Base-by-base conservation (phyloP, 1,284 basidiomycete genomes). In the Coriolopsis trogii region DNA sequence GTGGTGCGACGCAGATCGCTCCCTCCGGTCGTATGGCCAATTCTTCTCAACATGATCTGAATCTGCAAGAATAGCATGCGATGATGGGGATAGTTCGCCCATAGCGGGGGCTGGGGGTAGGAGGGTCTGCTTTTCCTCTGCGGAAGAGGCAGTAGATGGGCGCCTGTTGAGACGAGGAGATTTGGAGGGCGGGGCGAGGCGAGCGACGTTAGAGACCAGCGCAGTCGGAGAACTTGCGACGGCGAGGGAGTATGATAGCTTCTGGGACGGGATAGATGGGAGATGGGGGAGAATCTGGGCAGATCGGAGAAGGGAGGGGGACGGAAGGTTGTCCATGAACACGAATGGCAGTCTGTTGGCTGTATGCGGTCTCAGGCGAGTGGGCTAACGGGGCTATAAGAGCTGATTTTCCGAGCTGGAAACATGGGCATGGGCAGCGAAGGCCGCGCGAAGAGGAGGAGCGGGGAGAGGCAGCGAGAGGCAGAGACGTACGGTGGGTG, bases 71-170 rank as follows among this genome's bases (percentile, higher is more conserved):
- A 46, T 34, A 13, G 59, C 49, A 21, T 46, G 56, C 13, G 41
- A 31, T 2, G 63, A 53, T 6, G 55, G 54, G 15, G 55, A 51
- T 18, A 52, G 51, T 29, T 66, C 64, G 53, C 52, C 57, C 38
- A 59, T 58, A 23, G 60, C 25, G 21, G 51, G 51, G 36, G 56
- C 60, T 10, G 67, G 60, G 16, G 67, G 67, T n/a, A 69, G 51
- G 20, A 60, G 51, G 18, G 47, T 48, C 39, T 47, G 53, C 56
- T 63, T 62, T 42, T 67, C 67, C 56, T 68, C 63, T 13, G 62
- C 64, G 8, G 65, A 65, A 28, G 67, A 68, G 18, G 67, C 67
- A 12, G 82, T 83, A 1, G 80, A 78, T 18, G 82, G 82, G 54
- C 81, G 73, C 33, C 64, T 53, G 13, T 47, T 43, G 5, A 34